Conservation (phyloP, 495 filamentous ascomycete genomes). For the Letharia lupina region DNA sequence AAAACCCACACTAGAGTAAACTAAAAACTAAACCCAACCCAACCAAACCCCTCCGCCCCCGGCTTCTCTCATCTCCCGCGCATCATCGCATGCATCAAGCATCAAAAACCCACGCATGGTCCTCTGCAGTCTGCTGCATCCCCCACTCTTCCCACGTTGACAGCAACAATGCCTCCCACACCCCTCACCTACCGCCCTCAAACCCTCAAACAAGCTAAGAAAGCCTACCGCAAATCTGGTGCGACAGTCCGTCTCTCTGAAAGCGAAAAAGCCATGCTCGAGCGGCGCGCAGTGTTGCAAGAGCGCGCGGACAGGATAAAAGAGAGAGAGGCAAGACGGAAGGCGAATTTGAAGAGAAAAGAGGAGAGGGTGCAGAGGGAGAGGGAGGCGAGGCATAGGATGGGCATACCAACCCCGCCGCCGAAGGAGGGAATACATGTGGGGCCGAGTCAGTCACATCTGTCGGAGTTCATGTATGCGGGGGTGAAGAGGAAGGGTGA, state of each 20-base stretch:
- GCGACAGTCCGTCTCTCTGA: slow-evolving; percentile 18
- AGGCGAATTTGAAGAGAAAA: slow-evolving; percentile 23
- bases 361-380: slow-evolving; percentile 26
- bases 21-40: background rate
- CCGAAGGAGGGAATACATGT: slow-evolving; percentile 17
- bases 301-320: slow-evolving; percentile 23
- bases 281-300: slow-evolving; percentile 18
- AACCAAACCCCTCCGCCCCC: background rate
- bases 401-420: slow-evolving; percentile 18
- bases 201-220: slow-evolving; percentile 25
- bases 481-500: slow-evolving; percentile 11
- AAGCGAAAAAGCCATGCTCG: slow-evolving; percentile 16
- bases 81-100: background rate
- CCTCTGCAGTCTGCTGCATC: background rate
- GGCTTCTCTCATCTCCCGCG: background rate
- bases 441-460: slow-evolving; percentile 16
- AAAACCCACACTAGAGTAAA: background rate
- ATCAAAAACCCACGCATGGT: background rate
- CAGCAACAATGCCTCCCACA: slow-evolving; percentile 17
- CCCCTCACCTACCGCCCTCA: slow-evolving; percentile 15
- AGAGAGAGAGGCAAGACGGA: slow-evolving; percentile 21
- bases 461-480: slow-evolving; percentile 14
- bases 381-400: slow-evolving; percentile 21
- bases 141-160: slow-evolving; percentile 1
- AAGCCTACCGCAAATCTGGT: slow-evolving; percentile 25